These are phyloP conservation scores for Talaromyces sp. DNA, from an alignment of 2,329 filamentous ascomycete species.

Conservation along the genomic window DNA sequence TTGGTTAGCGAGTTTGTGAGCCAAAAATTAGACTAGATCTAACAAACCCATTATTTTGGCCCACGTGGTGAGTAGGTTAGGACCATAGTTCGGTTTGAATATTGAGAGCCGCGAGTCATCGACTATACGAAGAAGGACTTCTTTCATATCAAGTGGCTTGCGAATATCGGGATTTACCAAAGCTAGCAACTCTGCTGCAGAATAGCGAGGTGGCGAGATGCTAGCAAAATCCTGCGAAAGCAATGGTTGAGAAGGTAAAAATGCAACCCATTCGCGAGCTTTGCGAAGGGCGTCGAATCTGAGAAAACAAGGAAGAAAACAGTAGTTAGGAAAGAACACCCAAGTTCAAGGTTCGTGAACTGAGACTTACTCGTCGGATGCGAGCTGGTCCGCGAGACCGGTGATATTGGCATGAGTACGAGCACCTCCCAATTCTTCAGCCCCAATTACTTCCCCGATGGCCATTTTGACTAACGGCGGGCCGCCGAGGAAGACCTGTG, in stretches of 20 bases:
- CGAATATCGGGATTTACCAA: slow-evolving; percentile 37
- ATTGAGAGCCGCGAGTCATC: slow-evolving; percentile 35
- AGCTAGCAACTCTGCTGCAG: slow-evolving; percentile 31
- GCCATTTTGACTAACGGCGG: slow-evolving; percentile 45
- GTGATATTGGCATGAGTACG: slow-evolving; percentile 36
- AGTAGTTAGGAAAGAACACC: no score
- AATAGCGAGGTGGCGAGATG: slow-evolving; percentile 23
- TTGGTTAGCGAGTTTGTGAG: no score
- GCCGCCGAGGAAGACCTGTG: slow-evolving; percentile 41
- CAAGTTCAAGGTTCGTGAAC: no score
- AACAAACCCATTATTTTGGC: slow-evolving; percentile 36
- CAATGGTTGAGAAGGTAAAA: slow-evolving; percentile 12
- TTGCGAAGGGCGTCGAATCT: slow-evolving; percentile 39
- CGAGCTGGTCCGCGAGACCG: slow-evolving; percentile 41
- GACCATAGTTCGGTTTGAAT: slow-evolving; percentile 39
- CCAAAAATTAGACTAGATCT: no score
- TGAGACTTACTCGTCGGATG: slow-evolving; percentile 37
- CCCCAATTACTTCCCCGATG: slow-evolving; percentile 38
- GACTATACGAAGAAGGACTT: slow-evolving; percentile 37
- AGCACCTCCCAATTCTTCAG: slow-evolving; percentile 41
- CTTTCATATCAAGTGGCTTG: slow-evolving; percentile 33
- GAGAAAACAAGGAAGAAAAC: no score
- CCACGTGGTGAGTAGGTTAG: slow-evolving; percentile 34
- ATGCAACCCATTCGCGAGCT: slow-evolving; percentile 32
- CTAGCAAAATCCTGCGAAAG: slow-evolving; percentile 9